phyloP scores from a whole-genome alignment of 116 monocot genomes.

The Zostera marina region DNA sequence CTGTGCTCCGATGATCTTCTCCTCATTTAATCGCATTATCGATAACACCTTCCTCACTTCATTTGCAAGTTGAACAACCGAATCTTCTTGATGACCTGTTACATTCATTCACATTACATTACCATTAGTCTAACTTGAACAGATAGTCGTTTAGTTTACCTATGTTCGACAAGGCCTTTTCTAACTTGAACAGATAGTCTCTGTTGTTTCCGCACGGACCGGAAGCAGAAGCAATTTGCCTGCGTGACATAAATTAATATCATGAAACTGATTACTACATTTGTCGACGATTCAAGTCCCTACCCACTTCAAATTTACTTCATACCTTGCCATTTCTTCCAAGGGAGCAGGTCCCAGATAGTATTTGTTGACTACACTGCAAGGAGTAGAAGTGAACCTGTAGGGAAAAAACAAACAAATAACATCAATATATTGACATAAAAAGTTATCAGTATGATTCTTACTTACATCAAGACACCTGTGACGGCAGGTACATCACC shows the following conservation, averaged over 20 bases:
- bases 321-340: constrained; percentile 88
- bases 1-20: constrained; percentile 18
- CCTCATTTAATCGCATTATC: constrained; percentile 30
- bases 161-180: constrained; percentile 75
- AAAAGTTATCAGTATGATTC: neutral
- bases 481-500: constrained; percentile 31
- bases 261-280: neutral
- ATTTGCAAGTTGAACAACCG: constrained; percentile 52
- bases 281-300: neutral
- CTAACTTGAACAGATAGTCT: constrained; percentile 76
- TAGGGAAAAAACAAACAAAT: constrained; percentile 1
- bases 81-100: constrained; percentile 75
- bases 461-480: constrained; percentile 86
- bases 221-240: constrained; percentile 87
- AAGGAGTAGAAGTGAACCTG: constrained; percentile 91
- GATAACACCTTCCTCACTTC: constrained; percentile 71
- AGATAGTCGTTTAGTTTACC: constrained; percentile 19
- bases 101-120: constrained; percentile 8
- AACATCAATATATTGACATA: neutral
- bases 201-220: constrained; percentile 95
- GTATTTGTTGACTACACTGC: constrained; percentile 57
- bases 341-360: constrained; percentile 91
- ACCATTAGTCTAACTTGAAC: constrained; percentile 22
- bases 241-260: constrained; percentile 6
- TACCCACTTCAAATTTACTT: neutral